A percentile compares a stretch with the other conserved stretches of the same genome.
These are phyloP conservation scores for Penicillium sp. DNA, from an alignment of 2,329 filamentous ascomycete species.

Conservation along the genomic window DNA sequence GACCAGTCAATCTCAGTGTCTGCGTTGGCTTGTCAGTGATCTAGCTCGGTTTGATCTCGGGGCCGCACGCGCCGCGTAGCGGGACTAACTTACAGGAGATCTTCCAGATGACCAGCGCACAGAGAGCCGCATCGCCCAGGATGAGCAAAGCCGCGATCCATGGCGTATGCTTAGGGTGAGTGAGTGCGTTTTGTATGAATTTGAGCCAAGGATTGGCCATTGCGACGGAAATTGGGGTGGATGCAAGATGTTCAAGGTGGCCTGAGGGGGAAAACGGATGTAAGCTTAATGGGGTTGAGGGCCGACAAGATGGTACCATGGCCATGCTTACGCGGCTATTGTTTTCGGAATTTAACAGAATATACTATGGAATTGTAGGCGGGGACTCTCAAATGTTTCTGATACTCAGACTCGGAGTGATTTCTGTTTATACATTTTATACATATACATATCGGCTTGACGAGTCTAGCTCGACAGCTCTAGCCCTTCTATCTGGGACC, in stretches of 20 bases:
- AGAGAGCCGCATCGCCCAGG: conserved; percentile 70
- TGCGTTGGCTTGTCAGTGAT: conserved; percentile 34
- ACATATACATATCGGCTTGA: conserved; percentile 19
- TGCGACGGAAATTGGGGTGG: conserved; percentile 12
- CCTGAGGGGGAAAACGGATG: conserved; percentile 18
- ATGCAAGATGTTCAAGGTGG: conserved; percentile 21
- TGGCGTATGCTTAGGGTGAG: conserved; percentile 58
- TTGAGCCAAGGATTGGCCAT: conserved; percentile 36
- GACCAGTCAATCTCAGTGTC: conserved; percentile 99
- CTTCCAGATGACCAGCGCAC: conserved; percentile 73
- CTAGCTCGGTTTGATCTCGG: conserved; percentile 12
- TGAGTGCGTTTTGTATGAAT: conserved; percentile 45
- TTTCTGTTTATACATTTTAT: conserved; percentile 20
- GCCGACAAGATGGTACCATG: background rate
- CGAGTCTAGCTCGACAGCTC: conserved; percentile 7
- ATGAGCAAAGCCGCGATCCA: conserved; percentile 70
- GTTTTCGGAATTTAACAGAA: background rate
- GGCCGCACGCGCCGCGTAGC: conserved; percentile 1
- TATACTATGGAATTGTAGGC: background rate
- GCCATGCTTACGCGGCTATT: background rate
- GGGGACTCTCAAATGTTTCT: background rate
- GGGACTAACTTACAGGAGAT: conserved; percentile 68
- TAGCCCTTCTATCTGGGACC: conserved; percentile 9
- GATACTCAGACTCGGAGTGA: background rate
- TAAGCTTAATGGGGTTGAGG: background rate